Evolutionary conservation across 2,329 filamentous ascomycete species (phyloP), one percentile per base, ranked within the genome.

Genomic region (Botrytis pseudocinerea): DNA sequence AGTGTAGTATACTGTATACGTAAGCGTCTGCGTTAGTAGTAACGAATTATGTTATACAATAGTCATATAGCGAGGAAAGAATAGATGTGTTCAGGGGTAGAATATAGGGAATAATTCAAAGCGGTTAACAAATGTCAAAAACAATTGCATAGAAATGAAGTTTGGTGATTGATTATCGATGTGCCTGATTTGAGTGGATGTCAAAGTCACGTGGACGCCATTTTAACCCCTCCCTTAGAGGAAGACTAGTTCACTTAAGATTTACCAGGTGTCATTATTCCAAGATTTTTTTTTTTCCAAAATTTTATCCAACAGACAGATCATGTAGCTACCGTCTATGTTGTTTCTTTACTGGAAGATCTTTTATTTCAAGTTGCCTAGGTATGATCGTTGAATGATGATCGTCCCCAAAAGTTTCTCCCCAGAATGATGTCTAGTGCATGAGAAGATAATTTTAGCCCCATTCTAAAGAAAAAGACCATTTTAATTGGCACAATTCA

Each of bases 131-230:
- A 54, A 28, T 7, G 6, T 51, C 48, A 54, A n/a, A n/a, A 8
- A 12, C 0, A 20, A 1, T 1, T 59, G 14, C 3, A 14, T 59
- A 20, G 3, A 4, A 9, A 59, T 59, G 18, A 8, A 28, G 0
- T 59, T 32, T 32, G 12, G 8, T 32, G 16, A 18, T 59, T 4
- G n/a, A 32, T 59, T 32, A 18, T 32, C 7, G 4, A 59, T 59
- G 14, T 35, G 8, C 10, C 16, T 20, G 3, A 16, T 59, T 16
- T 32, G 28, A 32, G n/a, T 32, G 8, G n/a, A 5, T 16, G 14
- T 32, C 3, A 32, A 32, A 9, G 28, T 59, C 28, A 59, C 28
- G 20, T 35, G 28, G 4, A 20, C 54, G 9, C 18, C 28, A 59
- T 10, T 59, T 35, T 59, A 59, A 28, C 3, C 54, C 8, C 8